A percentile compares a stretch with the other conserved stretches of the same genome.
Conservation (phyloP, 768 basidiomycete genomes). For the Lactarius hengduanensis region DNA sequence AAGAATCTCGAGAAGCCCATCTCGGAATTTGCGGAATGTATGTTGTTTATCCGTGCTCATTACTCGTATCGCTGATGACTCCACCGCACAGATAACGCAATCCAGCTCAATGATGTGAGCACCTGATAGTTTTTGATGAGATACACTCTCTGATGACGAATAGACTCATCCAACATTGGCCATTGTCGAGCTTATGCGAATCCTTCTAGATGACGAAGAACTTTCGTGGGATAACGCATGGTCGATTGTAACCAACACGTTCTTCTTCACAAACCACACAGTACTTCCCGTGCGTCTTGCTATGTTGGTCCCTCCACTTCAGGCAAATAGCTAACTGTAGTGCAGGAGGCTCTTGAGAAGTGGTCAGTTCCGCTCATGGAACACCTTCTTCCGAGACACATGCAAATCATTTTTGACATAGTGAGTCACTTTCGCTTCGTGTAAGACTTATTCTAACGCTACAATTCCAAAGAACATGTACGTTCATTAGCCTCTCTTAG, state of each 20-base stretch:
- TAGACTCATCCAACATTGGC: conserved; percentile 95
- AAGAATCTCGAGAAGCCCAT: conserved; percentile 84
- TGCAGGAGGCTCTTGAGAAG: conserved; percentile 80
- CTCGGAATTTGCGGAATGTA: conserved; percentile 78
- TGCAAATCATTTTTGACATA: conserved; percentile 93
- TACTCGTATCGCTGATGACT: neutral
- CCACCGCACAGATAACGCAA: conserved; percentile 63
- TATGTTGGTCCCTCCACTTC: neutral
- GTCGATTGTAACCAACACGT: conserved; percentile 84
- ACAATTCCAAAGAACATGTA: conserved; percentile 49
- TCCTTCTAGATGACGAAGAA: conserved; percentile 91
- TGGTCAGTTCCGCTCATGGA: conserved; percentile 90
- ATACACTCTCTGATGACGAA: neutral
- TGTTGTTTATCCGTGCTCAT: conserved; percentile 29
- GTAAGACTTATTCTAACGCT: conserved; percentile 34
- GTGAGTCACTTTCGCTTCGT: conserved; percentile 37
- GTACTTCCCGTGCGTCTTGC: conserved; percentile 71
- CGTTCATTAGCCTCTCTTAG: conserved; percentile 26
- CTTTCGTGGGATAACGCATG: conserved; percentile 81
- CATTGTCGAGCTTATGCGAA: conserved; percentile 92
- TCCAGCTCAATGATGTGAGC: conserved; percentile 90
- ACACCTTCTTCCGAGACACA: conserved; percentile 80
- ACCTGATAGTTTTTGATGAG: neutral
- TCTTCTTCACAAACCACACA: conserved; percentile 96
- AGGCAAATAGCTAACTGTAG: conserved; percentile 2